A percentile compares a stretch with the other conserved stretches of the same genome.
These are phyloP conservation scores for Kluyveromyces nonfermentans DNA, from an alignment of 805 yeast genomes.

Conservation along the genomic window DNA sequence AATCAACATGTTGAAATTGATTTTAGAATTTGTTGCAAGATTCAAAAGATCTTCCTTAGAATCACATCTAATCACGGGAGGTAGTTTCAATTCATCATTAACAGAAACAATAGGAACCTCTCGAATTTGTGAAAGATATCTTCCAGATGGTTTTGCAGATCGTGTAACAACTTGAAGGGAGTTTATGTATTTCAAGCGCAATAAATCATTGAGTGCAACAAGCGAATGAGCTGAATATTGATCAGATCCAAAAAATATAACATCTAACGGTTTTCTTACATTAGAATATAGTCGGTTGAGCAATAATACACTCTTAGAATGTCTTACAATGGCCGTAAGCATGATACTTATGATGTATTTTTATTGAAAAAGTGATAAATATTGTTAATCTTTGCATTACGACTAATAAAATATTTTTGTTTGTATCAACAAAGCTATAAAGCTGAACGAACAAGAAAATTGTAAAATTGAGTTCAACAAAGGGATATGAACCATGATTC, in stretches of 20 bases:
- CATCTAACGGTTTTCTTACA: conserved; percentile 14
- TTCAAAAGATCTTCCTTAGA: conserved; percentile 13
- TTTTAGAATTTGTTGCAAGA: conserved; percentile 4
- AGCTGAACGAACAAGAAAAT: too few species aligned
- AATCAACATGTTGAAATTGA: conserved; percentile 53
- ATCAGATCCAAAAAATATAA: conserved; percentile 78
- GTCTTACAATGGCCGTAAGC: neutral
- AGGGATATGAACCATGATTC: conserved; percentile 5
- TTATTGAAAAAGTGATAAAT: too few species aligned
- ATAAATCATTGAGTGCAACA: conserved; percentile 26
- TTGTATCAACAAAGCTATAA: neutral
- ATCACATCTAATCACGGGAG: conserved; percentile 18
- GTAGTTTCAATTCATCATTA: conserved; percentile 29
- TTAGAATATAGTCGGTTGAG: conserved; percentile 2
- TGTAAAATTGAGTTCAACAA: neutral
- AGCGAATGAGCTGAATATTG: conserved; percentile 53
- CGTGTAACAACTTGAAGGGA: conserved; percentile 54
- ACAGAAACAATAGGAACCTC: conserved; percentile 47
- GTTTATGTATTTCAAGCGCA: conserved; percentile 15
- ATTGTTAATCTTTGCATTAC: too few species aligned
- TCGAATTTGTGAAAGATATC: conserved; percentile 37
- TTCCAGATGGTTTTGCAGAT: conserved; percentile 54
- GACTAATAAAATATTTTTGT: neutral
- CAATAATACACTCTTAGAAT: neutral
- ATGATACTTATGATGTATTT: too few species aligned